Conservation (phyloP, 305 asterid species). For the Stenogyne calaminthoides region DNA sequence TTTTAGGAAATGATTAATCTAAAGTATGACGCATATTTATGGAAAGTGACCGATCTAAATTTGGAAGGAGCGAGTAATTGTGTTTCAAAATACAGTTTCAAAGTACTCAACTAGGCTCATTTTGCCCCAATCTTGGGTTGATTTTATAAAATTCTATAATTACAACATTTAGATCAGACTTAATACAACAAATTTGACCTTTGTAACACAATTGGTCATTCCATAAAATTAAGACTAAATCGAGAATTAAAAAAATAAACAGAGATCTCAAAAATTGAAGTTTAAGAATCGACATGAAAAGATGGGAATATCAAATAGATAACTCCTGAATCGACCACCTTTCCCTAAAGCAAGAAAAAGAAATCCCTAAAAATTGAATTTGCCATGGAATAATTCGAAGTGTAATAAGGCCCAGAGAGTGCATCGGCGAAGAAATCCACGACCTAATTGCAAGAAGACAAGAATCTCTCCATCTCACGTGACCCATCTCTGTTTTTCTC, state of each 20-base stretch:
- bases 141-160: too few relatives aligned
- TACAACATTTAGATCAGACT: neutral
- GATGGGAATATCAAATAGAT: constrained; percentile 1
- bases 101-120: too few relatives aligned
- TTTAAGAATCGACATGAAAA: neutral
- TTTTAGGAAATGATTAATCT: too few relatives aligned
- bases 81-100: too few relatives aligned
- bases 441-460: constrained; percentile 26
- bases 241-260: neutral
- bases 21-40: too few relatives aligned
- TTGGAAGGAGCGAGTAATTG: too few relatives aligned
- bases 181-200: neutral
- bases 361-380: neutral
- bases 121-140: too few relatives aligned
- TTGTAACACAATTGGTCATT: neutral
- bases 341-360: neutral
- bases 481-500: constrained; percentile 34
- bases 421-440: constrained; percentile 23
- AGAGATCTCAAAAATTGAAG: neutral
- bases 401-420: too few relatives aligned
- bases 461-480: constrained; percentile 32
- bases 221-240: neutral
- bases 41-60: too few relatives aligned
- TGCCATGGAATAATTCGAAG: neutral
- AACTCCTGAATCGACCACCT: constrained; percentile 22